phyloP scores from a whole-genome alignment of 2,329 filamentous ascomycete genomes.

The Xylaria sp. region DNA sequence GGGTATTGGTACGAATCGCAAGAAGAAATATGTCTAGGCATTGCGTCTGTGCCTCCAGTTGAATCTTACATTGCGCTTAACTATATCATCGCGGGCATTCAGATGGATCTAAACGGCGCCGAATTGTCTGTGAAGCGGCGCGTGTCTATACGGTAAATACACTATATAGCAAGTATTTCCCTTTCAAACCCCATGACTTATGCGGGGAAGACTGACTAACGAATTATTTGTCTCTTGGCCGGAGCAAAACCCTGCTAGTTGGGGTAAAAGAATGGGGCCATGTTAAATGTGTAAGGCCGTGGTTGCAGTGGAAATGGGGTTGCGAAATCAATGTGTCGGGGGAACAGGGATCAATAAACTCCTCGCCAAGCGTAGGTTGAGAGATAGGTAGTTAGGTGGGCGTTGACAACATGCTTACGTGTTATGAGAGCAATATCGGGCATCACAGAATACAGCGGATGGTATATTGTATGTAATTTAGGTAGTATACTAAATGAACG shows the following conservation, averaged over 20 bases:
- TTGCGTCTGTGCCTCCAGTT: not conserved
- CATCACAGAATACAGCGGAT: not conserved
- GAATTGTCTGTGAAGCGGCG: not conserved
- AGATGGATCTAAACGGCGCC: not conserved
- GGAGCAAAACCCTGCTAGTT: conserved; percentile 7
- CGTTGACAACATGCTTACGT: not conserved
- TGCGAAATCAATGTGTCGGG: conserved; percentile 10
- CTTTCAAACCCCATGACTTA: not conserved
- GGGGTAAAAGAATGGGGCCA: conserved; percentile 16
- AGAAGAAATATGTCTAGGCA: not conserved
- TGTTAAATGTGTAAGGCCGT: not conserved
- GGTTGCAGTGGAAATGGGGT: not conserved
- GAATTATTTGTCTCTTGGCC: conserved; percentile 6
- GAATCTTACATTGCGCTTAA: no score
- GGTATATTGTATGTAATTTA: not conserved
- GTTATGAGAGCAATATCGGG: not conserved
- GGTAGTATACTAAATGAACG: not conserved
- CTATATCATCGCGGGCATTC: not conserved
- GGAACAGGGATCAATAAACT: conserved; percentile 7
- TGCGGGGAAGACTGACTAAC: conserved; percentile 28
- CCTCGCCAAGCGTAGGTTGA: not conserved
- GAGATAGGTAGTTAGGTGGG: not conserved
- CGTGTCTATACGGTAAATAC: not conserved
- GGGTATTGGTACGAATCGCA: not conserved
- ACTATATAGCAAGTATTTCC: not conserved